Conservation (phyloP, 768 basidiomycete species). For the Cyclocybe cylindracea region DNA sequence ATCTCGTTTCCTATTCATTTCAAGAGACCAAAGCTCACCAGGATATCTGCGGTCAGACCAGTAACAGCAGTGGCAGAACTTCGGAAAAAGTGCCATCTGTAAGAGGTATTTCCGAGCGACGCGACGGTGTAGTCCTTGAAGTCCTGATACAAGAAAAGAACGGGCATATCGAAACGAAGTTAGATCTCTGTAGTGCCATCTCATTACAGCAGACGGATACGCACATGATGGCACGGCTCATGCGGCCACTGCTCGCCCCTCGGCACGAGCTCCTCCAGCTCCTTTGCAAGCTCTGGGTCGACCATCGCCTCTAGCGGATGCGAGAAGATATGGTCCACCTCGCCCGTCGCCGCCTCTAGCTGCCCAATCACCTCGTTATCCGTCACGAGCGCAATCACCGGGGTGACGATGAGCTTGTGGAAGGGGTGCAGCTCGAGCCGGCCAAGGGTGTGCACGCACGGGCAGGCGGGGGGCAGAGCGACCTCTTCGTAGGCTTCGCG, state of each 20-base stretch:
- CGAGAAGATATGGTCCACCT: conserved; percentile 77
- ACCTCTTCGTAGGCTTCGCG: conserved; percentile 86
- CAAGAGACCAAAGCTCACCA: conserved; percentile 44
- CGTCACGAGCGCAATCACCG: conserved; percentile 70
- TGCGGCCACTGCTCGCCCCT: conserved; percentile 74
- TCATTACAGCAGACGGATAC: conserved; percentile 16
- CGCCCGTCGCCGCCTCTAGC: conserved; percentile 53
- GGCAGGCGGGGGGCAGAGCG: conserved; percentile 54
- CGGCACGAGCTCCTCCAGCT: conserved; percentile 43
- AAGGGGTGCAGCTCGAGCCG: conserved; percentile 65
- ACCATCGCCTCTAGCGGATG: conserved; percentile 74
- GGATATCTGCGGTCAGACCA: conserved; percentile 76
- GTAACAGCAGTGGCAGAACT: conserved; percentile 75
- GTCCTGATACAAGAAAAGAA: conserved; percentile 39
- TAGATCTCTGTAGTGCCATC: too few species aligned
- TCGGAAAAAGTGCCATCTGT: conserved; percentile 78
- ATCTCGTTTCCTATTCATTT: neutral
- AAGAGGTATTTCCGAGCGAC: conserved; percentile 46
- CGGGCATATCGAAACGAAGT: too few species aligned
- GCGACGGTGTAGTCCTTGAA: conserved; percentile 43
- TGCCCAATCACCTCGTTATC: conserved; percentile 47
- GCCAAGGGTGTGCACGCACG: conserved; percentile 58
- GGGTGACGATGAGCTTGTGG: conserved; percentile 66
- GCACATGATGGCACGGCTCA: conserved; percentile 62
- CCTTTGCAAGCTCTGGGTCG: conserved; percentile 48